Conservation (phyloP, 1,139 yeast species). For the Geotrichum carabidarum region DNA sequence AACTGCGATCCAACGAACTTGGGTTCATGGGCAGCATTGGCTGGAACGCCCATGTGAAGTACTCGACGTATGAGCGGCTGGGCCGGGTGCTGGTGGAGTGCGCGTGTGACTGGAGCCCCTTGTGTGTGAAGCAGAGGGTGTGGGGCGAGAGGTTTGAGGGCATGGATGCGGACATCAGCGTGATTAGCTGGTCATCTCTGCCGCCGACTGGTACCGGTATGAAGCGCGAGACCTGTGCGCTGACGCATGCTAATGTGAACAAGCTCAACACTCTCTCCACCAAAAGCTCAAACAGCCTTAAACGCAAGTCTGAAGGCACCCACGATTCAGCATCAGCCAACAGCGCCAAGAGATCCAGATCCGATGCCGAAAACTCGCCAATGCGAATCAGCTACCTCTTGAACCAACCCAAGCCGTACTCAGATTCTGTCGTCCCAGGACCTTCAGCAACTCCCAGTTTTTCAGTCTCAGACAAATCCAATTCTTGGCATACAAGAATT, state of each 20-base stretch:
- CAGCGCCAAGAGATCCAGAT: background rate
- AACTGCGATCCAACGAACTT: constrained; percentile 51
- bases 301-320: background rate
- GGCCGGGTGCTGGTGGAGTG: constrained; percentile 33
- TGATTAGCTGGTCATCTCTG: background rate
- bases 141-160: background rate
- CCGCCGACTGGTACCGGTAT: background rate
- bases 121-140: background rate
- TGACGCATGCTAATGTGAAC: background rate
- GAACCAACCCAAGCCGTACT: background rate
- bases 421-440: too few species aligned
- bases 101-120: constrained; percentile 19
- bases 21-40: constrained; percentile 50
- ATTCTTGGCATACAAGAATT: background rate
- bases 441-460: too few species aligned
- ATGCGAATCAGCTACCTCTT: constrained; percentile 4
- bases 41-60: constrained; percentile 52
- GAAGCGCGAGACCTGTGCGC: too few species aligned
- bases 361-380: background rate
- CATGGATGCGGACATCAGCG: background rate
- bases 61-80: constrained; percentile 52
- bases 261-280: background rate
- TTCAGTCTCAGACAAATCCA: too few species aligned
- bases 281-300: background rate
- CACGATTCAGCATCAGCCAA: background rate